A percentile compares a stretch with the other conserved stretches of the same genome.
These are phyloP conservation scores for Lipomyces mesembrius DNA, from an alignment of 805 yeast genomes.

Conservation along the genomic window DNA sequence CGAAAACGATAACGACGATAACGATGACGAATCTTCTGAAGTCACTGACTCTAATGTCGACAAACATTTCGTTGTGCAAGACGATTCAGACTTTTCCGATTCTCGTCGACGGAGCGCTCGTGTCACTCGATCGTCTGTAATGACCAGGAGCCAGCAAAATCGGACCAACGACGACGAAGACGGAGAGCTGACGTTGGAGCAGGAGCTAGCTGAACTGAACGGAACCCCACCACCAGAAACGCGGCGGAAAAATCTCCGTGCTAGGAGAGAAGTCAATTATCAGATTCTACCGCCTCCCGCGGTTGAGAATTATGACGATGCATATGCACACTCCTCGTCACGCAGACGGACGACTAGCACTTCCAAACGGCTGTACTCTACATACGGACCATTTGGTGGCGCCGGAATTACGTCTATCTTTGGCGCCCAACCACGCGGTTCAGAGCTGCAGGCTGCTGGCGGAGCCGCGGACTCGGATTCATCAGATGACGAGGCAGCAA, in stretches of 20 bases:
- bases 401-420: constrained; percentile 86
- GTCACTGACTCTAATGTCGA: constrained; percentile 13
- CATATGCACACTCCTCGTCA: constrained; percentile 9
- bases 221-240: constrained; percentile 56
- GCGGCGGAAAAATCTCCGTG: constrained; percentile 53
- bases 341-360: constrained; percentile 42
- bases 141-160: constrained; percentile 3
- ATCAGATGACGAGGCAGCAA: constrained; percentile 51
- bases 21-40: constrained; percentile 26
- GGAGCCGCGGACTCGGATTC: constrained; percentile 51
- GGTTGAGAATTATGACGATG: constrained; percentile 40
- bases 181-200: constrained; percentile 52
- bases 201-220: constrained; percentile 69
- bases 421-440: constrained; percentile 55
- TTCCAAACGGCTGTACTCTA: constrained; percentile 79
- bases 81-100: constrained; percentile 34
- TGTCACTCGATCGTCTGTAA: constrained; percentile 2
- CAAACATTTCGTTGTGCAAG: constrained; percentile 29
- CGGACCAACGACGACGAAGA: constrained; percentile 41
- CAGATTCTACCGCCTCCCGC: constrained; percentile 79
- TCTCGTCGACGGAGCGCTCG: constrained; percentile 18
- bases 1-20: constrained; percentile 41
- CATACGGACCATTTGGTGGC: constrained; percentile 98
- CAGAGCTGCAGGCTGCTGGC: constrained; percentile 44
- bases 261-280: constrained; percentile 76